phyloP scores from a whole-genome alignment of 106 monocot genomes.

The Dendrobium catenatum region DNA sequence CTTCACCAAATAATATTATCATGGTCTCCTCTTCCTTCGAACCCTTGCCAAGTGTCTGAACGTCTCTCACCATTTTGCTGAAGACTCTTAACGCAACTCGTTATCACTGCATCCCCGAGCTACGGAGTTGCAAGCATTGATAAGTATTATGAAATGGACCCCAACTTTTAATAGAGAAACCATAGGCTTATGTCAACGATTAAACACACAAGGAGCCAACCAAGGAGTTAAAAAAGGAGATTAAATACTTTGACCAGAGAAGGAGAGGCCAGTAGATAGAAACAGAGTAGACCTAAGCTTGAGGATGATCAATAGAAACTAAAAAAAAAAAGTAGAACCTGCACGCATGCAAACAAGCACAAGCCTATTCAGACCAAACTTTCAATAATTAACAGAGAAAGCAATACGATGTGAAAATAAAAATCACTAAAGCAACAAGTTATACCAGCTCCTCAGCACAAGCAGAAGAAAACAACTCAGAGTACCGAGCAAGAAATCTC shows the following conservation, averaged over 20 bases:
- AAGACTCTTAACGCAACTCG: not conserved
- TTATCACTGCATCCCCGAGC: not conserved
- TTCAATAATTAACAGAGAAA: not conserved
- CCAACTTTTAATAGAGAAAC: not conserved
- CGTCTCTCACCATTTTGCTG: conserved; percentile 17
- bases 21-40: conserved; percentile 8
- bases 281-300: not conserved
- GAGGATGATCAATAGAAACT: not conserved
- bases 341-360: not conserved
- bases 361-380: not conserved
- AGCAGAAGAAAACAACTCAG: not conserved
- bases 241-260: not conserved
- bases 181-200: not conserved
- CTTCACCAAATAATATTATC: conserved; percentile 45
- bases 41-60: conserved; percentile 7
- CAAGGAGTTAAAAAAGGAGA: not conserved
- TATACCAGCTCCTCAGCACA: not conserved
- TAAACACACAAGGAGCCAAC: not conserved
- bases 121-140: not conserved
- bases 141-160: not conserved
- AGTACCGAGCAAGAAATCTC: not conserved
- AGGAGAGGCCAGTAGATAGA: not conserved
- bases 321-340: not conserved
- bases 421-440: not conserved
- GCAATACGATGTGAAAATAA: not conserved